Conservation (phyloP, 2,329 filamentous ascomycete genomes). For the Madurella mycetomatis region DNA sequence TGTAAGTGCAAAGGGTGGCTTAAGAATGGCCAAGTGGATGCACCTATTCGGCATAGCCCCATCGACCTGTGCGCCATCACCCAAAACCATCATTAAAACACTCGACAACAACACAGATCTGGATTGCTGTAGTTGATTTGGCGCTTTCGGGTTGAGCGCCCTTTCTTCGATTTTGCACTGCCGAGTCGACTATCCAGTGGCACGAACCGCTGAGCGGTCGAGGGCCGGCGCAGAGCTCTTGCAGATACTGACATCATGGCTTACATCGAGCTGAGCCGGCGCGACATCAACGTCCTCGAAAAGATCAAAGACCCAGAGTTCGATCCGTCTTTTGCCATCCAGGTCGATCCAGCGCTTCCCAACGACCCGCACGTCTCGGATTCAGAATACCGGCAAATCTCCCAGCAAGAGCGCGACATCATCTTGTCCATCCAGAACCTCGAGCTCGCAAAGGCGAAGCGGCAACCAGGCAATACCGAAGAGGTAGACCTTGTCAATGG, state of each 20-base stretch:
- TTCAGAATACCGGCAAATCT: slow-evolving; percentile 47
- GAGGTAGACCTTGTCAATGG: slow-evolving; percentile 38
- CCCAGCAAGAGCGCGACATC: slow-evolving; percentile 49
- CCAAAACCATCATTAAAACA: neutral
- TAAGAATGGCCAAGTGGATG: slow-evolving; percentile 5
- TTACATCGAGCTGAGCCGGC: slow-evolving; percentile 46
- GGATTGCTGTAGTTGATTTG: neutral
- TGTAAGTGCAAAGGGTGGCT: slow-evolving; percentile 5
- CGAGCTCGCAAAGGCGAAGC: slow-evolving; percentile 49
- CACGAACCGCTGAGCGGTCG: neutral
- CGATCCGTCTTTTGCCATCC: slow-evolving; percentile 49
- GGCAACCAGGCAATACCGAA: slow-evolving; percentile 31
- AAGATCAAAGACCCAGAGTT: slow-evolving; percentile 65
- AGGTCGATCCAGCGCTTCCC: slow-evolving; percentile 51
- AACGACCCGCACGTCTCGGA: slow-evolving; percentile 57
- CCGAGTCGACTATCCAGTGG: slow-evolving; percentile 2
- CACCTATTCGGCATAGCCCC: neutral
- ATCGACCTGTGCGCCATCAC: neutral
- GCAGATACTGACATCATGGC: slow-evolving; percentile 38
- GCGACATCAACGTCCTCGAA: slow-evolving; percentile 58
- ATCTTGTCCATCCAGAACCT: slow-evolving; percentile 51
- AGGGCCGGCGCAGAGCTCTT: neutral
- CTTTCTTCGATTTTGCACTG: neutral
- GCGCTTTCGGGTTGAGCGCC: neutral
- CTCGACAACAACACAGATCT: neutral